Percentiles rank a stretch among this genome's conserved stretches.
These are phyloP conservation scores for Fraxinus pennsylvanica DNA, from an alignment of 257 asterid species.

Conservation along the genomic window DNA sequence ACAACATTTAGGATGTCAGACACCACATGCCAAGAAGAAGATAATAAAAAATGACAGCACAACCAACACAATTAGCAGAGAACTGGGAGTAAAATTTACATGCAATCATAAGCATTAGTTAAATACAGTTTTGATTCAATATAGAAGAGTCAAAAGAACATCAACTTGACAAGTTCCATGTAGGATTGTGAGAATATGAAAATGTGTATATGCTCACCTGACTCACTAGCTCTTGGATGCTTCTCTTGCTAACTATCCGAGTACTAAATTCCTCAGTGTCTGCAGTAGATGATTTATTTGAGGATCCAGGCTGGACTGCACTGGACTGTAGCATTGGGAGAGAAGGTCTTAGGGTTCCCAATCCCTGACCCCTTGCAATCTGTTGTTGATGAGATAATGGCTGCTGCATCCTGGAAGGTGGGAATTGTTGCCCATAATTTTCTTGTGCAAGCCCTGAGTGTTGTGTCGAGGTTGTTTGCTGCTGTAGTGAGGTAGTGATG, in stretches of 20 bases:
- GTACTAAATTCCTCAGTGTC: constrained; percentile 65
- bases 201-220: constrained; percentile 50
- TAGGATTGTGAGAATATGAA: not conserved
- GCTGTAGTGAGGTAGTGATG: constrained; percentile 54
- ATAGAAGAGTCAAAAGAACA: constrained; percentile 3
- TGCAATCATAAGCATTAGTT: not conserved
- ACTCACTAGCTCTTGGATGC: constrained; percentile 75
- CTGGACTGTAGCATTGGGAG: constrained; percentile 47
- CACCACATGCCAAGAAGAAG: constrained; percentile 1
- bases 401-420: constrained; percentile 59
- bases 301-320: constrained; percentile 41
- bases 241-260: constrained; percentile 72
- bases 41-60: constrained; percentile 3
- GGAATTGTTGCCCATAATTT: constrained; percentile 54
- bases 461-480: constrained; percentile 43
- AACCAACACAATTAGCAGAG: constrained; percentile 16
- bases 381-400: constrained; percentile 65
- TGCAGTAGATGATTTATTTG: constrained; percentile 38
- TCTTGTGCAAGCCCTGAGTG: constrained; percentile 61
- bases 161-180: not conserved
- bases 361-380: constrained; percentile 53
- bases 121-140: not conserved
- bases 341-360: constrained; percentile 63
- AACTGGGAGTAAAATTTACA: not conserved
- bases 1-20: constrained; percentile 1